phyloP scores from a whole-genome alignment of 2,329 filamentous ascomycete species.

The Ophiostoma tasmaniense region DNA sequence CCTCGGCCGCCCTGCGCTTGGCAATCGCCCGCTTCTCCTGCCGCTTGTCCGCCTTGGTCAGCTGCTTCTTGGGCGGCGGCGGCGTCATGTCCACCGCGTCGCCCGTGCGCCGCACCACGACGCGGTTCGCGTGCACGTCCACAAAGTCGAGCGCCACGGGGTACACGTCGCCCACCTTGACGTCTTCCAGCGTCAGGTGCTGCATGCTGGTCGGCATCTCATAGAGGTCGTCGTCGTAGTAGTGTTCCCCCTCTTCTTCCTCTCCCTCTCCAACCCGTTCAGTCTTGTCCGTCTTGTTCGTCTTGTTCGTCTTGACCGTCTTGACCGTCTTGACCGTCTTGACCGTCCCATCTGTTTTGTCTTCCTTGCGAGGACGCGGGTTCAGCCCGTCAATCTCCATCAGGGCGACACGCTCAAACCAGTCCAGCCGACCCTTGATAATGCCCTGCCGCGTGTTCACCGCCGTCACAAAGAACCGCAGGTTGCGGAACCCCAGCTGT shows the following conservation, averaged over 20 bases:
- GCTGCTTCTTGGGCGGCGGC: background rate
- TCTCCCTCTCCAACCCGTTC: no score
- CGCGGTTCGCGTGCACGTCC: slow-evolving; percentile 39
- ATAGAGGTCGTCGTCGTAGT: background rate
- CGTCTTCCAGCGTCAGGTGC: slow-evolving; percentile 30
- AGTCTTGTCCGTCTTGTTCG: background rate
- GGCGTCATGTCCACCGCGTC: slow-evolving; percentile 1
- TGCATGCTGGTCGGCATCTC: background rate
- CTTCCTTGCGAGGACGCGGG: no score
- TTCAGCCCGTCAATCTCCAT: slow-evolving; percentile 34
- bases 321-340: no score
- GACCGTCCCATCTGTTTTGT: no score
- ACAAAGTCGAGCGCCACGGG: slow-evolving; percentile 48
- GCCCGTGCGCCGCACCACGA: slow-evolving; percentile 34
- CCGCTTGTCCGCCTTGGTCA: slow-evolving; percentile 1
- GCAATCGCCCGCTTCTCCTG: background rate
- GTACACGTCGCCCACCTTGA: slow-evolving; percentile 44
- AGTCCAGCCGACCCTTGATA: slow-evolving; percentile 38
- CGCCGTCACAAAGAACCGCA: slow-evolving; percentile 40
- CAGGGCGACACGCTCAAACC: slow-evolving; percentile 40
- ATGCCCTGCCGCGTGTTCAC: slow-evolving; percentile 26
- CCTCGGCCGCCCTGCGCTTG: background rate
- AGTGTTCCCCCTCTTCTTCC: no score
- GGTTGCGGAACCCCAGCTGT: slow-evolving; percentile 33
- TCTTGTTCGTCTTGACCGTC: background rate